Evolutionary conservation across 768 basidiomycete genomes (phyloP).

Genomic region (Pleurotus sapidus): DNA sequence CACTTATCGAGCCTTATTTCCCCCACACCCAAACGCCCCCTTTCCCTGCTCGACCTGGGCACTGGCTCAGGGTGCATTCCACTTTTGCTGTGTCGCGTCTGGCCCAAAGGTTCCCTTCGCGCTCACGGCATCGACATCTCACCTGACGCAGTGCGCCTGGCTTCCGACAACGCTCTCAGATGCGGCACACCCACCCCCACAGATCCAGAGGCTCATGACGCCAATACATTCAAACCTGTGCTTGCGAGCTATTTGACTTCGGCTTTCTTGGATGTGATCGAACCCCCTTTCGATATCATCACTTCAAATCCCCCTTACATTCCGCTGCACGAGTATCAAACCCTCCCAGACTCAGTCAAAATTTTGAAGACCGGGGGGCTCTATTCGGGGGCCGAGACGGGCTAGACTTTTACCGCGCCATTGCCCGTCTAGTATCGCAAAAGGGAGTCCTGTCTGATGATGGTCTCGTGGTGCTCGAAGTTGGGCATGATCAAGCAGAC

Average conservation of each 20-base stretch:
- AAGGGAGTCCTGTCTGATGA: conserved; percentile 47
- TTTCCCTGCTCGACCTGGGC: conserved; percentile 79
- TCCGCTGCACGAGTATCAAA: conserved; percentile 57
- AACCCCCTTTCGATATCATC: conserved; percentile 67
- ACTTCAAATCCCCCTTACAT: conserved; percentile 91
- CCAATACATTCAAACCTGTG: conserved; percentile 39
- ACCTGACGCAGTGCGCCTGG: conserved; percentile 50
- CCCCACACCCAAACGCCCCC: conserved; percentile 29
- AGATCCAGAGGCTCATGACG: conserved; percentile 14
- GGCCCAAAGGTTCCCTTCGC: conserved; percentile 49
- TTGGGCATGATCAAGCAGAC: conserved; percentile 70
- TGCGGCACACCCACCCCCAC: conserved; percentile 32
- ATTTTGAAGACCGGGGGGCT: conserved; percentile 80
- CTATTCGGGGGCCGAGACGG: conserved; percentile 65
- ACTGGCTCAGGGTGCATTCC: conserved; percentile 94
- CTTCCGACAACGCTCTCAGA: conserved; percentile 44
- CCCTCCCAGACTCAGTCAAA: conserved; percentile 67
- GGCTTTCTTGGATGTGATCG: conserved; percentile 36
- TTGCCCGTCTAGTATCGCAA: conserved; percentile 56
- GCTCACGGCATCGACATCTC: conserved; percentile 72
- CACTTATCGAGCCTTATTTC: conserved; percentile 50
- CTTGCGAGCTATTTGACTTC: conserved; percentile 41
- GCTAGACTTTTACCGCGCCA: conserved; percentile 67
- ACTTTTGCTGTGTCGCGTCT: conserved; percentile 70
- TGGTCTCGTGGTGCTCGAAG: conserved; percentile 73